Base-by-base conservation (phyloP, 371 early-diverging fungal genomes). In the Gilbertella persicaria region DNA sequence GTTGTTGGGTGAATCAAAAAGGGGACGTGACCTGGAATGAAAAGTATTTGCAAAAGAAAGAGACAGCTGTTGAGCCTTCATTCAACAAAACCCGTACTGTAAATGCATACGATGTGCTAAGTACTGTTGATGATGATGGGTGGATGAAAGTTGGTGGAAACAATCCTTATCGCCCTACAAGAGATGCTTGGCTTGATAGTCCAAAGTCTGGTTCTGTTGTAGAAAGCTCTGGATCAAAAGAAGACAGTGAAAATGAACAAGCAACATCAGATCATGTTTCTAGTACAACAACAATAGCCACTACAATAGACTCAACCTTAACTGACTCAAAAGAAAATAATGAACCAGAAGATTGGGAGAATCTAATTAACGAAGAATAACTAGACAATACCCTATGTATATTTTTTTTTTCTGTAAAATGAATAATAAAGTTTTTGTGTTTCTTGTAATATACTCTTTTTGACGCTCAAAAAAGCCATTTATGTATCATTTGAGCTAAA, bases 1-100 rank as follows among this genome's bases (percentile, higher is more conserved):
- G 82, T 35, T 84, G 84, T 55, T 84, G 84, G 84, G 73, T 84
- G 0, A 78, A 84, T 47, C 70, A 68, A 30, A 67, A 73, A 7
- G 84, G 79, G 0, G 75, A 77, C 17, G 69, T 83, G 0, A 72
- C 70, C 2, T 78, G 75, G 75, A 64, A 62, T 1, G 78, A 77
- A 51, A 71, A 65, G 20, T 55, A 50, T 29, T 16, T 28, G 1
- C 33, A 16, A 14, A 13, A 13, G 10, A 24, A 33, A 17, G 50
- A 50, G 16, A 56, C 35, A 21, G 30, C 21, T 9, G 45, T 26
- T 6, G 17, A n/a, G 14, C 35, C 46, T 33, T n/a, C 23, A 19
- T 20, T 14, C 13, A 44, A 14, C 12, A 41, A 50, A 8, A 35
- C 12, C n/a, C 38, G 37, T 13, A 19, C 39, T 9, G 23, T 44